Evolutionary conservation across 768 basidiomycete species (phyloP).

Genomic region (Termitomyces sp.): DNA sequence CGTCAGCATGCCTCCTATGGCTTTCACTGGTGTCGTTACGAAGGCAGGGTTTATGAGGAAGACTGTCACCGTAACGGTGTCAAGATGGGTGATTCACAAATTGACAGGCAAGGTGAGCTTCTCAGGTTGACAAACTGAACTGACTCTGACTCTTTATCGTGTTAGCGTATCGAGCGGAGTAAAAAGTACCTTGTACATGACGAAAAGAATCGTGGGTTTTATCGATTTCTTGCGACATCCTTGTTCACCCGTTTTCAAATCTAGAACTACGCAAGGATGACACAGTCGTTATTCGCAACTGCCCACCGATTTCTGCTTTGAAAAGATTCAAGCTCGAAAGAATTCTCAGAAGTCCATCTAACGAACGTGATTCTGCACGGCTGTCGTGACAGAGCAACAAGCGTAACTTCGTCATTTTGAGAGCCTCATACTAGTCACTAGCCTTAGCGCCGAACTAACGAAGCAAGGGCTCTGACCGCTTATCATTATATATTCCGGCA

Average conservation of each 20-base stretch:
- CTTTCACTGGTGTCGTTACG: conserved; percentile 69
- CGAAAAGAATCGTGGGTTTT: conserved; percentile 56
- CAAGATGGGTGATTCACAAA: conserved; percentile 66
- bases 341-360: conserved; percentile 64
- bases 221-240: background rate
- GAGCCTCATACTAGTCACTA: background rate
- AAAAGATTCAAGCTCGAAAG: conserved; percentile 73
- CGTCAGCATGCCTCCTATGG: conserved; percentile 69
- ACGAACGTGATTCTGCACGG: conserved; percentile 38
- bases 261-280: conserved; percentile 65
- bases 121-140: background rate
- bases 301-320: conserved; percentile 72
- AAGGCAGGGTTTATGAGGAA: conserved; percentile 82
- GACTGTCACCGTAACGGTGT: conserved; percentile 80
- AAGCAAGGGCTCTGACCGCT: background rate
- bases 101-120: conserved; percentile 67
- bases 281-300: conserved; percentile 73
- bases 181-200: conserved; percentile 81
- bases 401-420: background rate
- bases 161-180: conserved; percentile 64
- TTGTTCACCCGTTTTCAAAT: conserved; percentile 2
- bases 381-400: conserved; percentile 9
- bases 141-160: conserved; percentile 1
- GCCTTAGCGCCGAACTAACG: background rate
- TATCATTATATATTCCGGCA: background rate